phyloP scores from a whole-genome alignment of 305 asterid genomes.

The Fraxinus angustifolia region DNA sequence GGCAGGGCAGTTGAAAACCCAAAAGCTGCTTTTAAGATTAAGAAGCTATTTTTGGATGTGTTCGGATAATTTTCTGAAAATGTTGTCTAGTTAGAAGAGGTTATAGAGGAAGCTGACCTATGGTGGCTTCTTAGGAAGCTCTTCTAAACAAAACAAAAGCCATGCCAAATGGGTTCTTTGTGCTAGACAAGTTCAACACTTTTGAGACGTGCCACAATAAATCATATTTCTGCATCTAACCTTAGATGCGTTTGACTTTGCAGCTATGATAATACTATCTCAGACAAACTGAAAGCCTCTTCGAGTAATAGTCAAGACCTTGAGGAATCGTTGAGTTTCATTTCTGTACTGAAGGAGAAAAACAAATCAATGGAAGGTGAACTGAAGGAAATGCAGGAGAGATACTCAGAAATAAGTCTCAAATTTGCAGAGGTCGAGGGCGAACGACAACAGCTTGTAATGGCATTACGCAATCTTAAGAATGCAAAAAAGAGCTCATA shows the following conservation, averaged over 20 bases:
- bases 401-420: slow-evolving; percentile 91
- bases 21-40: background rate
- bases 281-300: slow-evolving; percentile 19
- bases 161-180: background rate
- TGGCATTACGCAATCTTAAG: slow-evolving; percentile 74
- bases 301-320: background rate
- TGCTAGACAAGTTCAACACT: background rate
- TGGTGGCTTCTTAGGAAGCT: background rate
- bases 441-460: slow-evolving; percentile 85
- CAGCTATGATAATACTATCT: slow-evolving; percentile 23
- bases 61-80: background rate
- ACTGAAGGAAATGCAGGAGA: slow-evolving; percentile 84
- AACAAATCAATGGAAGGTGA: slow-evolving; percentile 69
- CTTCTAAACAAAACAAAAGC: background rate
- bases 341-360: slow-evolving; percentile 47
- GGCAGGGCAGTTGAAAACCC: background rate
- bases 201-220: background rate
- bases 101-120: background rate
- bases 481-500: slow-evolving; percentile 46
- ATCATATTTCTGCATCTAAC: background rate
- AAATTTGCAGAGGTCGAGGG: slow-evolving; percentile 98
- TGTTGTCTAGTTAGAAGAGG: background rate
- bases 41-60: background rate
- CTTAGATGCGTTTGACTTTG: slow-evolving; percentile 17
- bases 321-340: slow-evolving; percentile 39